Evolutionary conservation across 345 rosid genomes (phyloP).

Genomic region (Syzygium oleosum): DNA sequence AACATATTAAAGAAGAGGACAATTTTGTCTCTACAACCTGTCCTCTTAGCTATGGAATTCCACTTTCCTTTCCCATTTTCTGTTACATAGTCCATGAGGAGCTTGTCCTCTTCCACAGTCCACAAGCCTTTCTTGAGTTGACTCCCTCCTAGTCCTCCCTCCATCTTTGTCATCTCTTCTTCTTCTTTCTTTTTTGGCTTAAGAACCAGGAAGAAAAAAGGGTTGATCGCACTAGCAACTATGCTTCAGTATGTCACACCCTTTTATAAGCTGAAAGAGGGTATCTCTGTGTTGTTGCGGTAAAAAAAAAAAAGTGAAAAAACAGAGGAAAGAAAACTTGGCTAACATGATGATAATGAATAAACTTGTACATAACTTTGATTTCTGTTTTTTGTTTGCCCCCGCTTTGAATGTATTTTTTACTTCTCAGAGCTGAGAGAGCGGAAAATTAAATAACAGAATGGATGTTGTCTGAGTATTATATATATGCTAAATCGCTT

Average conservation of each 20-base stretch:
- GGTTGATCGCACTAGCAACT: neutral
- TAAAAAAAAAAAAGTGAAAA: neutral
- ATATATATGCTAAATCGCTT: neutral
- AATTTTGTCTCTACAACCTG: constrained; percentile 15
- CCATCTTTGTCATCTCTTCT: constrained; percentile 14
- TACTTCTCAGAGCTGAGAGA: neutral
- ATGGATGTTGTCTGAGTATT: neutral
- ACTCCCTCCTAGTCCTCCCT: constrained; percentile 5
- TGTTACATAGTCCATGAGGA: constrained; percentile 40
- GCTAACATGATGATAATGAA: neutral
- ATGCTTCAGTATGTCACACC: neutral
- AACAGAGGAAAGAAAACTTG: neutral
- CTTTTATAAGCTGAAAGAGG: neutral
- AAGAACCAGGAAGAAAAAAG: neutral
- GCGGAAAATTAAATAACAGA: neutral
- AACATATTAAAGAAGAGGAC: neutral
- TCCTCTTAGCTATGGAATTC: constrained; percentile 41
- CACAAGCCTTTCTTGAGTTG: constrained; percentile 51
- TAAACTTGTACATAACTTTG: neutral
- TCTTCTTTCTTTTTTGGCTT: neutral
- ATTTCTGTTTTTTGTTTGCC: neutral
- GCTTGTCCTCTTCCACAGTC: constrained; percentile 56
- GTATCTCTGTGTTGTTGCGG: neutral
- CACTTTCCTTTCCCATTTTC: constrained; percentile 49
- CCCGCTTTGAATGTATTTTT: neutral